These are phyloP conservation scores for Furcasterigmium sp. DNA, from an alignment of 2,329 filamentous ascomycete species.

Conservation along the genomic window DNA sequence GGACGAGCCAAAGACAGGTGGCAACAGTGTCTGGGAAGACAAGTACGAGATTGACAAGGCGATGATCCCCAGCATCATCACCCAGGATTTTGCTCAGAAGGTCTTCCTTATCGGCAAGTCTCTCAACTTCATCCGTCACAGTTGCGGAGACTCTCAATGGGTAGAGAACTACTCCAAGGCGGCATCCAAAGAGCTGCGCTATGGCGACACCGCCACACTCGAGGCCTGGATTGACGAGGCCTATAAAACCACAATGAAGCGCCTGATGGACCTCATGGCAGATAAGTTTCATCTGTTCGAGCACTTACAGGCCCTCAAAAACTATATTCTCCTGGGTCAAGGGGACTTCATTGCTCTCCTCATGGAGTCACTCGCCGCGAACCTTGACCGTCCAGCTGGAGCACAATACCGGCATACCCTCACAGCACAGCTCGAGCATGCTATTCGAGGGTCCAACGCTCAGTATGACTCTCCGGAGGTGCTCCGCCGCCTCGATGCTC, in stretches of 20 bases:
- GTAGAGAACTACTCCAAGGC: constrained; percentile 93
- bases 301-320: constrained; percentile 86
- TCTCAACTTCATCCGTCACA: constrained; percentile 95
- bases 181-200: constrained; percentile 84
- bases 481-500: constrained; percentile 85
- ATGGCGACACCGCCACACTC: constrained; percentile 87
- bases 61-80: constrained; percentile 93
- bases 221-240: constrained; percentile 94
- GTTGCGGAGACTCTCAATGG: constrained; percentile 90
- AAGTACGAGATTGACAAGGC: constrained; percentile 83
- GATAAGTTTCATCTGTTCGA: constrained; percentile 93
- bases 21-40: constrained; percentile 48
- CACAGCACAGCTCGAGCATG: constrained; percentile 96
- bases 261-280: constrained; percentile 88
- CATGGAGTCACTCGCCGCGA: constrained; percentile 92
- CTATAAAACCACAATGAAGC: constrained; percentile 96
- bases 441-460: constrained; percentile 93
- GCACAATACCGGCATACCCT: constrained; percentile 95
- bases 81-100: constrained; percentile 88
- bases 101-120: constrained; percentile 97
- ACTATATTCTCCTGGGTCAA: constrained; percentile 89
- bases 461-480: constrained; percentile 94
- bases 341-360: constrained; percentile 95
- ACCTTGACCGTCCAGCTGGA: constrained; percentile 91
- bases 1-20: constrained; percentile 23